These are phyloP conservation scores for Whalleya microplaca DNA, from an alignment of 2,329 filamentous ascomycete genomes.

Conservation along the genomic window DNA sequence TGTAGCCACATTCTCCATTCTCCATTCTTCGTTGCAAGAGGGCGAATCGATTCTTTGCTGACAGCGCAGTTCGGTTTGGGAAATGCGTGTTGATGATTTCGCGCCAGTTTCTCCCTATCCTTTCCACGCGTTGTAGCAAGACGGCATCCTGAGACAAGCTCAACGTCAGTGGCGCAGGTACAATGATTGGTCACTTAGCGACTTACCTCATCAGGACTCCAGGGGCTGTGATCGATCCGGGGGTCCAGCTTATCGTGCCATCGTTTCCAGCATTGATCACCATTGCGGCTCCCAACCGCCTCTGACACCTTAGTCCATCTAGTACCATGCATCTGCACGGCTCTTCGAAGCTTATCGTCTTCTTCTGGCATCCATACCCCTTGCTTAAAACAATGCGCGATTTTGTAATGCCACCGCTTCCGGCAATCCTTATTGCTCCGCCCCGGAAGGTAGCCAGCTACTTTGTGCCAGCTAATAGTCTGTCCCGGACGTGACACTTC, in stretches of 20 bases:
- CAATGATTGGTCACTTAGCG: background rate
- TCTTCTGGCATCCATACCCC: background rate
- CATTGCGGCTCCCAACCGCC: slow-evolving; percentile 1
- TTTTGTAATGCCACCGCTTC: slow-evolving; percentile 2
- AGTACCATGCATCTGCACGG: background rate
- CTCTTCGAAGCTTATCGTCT: background rate
- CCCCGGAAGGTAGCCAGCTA: background rate
- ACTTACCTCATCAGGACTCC: background rate
- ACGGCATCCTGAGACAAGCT: background rate
- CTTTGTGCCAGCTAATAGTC: background rate
- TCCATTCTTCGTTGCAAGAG: background rate
- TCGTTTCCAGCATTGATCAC: slow-evolving; percentile 4
- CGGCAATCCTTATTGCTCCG: slow-evolving; percentile 3
- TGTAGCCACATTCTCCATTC: background rate
- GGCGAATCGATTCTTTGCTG: background rate
- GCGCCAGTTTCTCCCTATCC: background rate
- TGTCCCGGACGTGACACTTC: background rate
- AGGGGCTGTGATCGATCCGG: slow-evolving; percentile 1
- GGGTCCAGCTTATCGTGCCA: slow-evolving; percentile 1
- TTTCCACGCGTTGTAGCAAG: background rate
- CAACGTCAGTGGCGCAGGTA: background rate
- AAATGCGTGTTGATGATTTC: slow-evolving; percentile 2
- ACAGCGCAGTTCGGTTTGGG: slow-evolving; percentile 1
- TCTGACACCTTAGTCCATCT: slow-evolving; percentile 1
- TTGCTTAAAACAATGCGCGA: background rate